phyloP scores from a whole-genome alignment of 2,329 filamentous ascomycete species.

The Monilinia laxa region DNA sequence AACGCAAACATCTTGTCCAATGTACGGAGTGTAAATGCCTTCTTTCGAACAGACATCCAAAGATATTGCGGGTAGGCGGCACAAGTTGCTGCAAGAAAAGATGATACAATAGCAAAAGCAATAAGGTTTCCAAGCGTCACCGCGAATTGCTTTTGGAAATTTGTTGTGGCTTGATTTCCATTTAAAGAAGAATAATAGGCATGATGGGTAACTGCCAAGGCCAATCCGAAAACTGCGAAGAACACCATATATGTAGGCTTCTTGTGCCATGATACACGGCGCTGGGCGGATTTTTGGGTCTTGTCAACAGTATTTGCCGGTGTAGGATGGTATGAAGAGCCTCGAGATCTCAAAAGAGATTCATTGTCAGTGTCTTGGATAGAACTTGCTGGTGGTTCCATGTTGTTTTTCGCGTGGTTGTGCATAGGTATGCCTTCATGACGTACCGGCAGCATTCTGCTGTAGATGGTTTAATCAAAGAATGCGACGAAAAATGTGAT shows the following conservation, averaged over 20 bases:
- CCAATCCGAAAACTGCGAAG: background rate
- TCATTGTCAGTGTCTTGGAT: background rate
- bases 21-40: background rate
- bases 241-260: background rate
- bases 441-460: background rate
- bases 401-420: background rate
- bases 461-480: background rate
- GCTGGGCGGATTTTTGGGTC: background rate
- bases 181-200: background rate
- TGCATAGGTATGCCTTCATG: background rate
- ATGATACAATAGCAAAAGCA: background rate
- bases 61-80: background rate
- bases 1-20: background rate
- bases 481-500: background rate
- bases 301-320: background rate
- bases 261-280: background rate
- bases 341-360: background rate
- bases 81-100: background rate
- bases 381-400: background rate
- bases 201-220: background rate
- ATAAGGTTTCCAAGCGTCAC: background rate
- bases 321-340: background rate
- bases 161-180: background rate
- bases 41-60: background rate
- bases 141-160: background rate